A percentile compares a stretch with the other conserved stretches of the same genome.
Evolutionary conservation across 2,329 filamentous ascomycete genomes (phyloP).

Genomic region (Penicillium freii): DNA sequence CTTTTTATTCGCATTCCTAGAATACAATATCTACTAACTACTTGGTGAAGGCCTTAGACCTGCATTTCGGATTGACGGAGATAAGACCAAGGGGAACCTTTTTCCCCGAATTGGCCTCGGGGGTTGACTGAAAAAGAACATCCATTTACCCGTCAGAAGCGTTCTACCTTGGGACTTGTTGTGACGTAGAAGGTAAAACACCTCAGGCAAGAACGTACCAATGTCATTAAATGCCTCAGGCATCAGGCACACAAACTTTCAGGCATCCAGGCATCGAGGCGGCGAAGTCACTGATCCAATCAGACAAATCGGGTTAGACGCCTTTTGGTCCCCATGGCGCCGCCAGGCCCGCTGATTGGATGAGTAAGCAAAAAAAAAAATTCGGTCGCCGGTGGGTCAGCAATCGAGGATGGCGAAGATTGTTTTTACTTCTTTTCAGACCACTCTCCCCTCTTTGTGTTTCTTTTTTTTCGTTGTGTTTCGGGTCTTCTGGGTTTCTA

Average conservation of each 20-base stretch:
- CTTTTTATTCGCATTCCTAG: not conserved
- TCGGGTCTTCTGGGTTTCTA: conserved; percentile 3
- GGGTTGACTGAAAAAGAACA: not conserved
- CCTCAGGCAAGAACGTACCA: not conserved
- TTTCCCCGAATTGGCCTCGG: not conserved
- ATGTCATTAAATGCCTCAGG: not conserved
- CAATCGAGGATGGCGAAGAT: conserved; percentile 8
- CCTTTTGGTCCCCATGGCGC: conserved; percentile 1
- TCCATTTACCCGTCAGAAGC: conserved; percentile 4
- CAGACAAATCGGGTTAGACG: not conserved
- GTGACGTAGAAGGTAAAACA: not conserved
- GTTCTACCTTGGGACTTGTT: not conserved
- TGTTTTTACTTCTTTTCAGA: conserved; percentile 2
- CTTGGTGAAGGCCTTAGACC: not conserved
- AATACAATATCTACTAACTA: not conserved
- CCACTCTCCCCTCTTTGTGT: conserved; percentile 13
- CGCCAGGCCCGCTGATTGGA: conserved; percentile 8
- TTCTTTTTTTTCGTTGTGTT: conserved; percentile 7
- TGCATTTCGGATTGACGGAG: not conserved
- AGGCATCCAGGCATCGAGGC: not conserved
- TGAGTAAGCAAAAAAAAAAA: conserved; percentile 11
- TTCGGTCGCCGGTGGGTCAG: conserved; percentile 4
- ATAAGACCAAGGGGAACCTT: not conserved
- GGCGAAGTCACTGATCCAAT: not conserved
- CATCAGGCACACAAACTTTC: not conserved